These are phyloP conservation scores for Cytospora piceicola DNA, from an alignment of 2,329 filamentous ascomycete species.

Conservation along the genomic window DNA sequence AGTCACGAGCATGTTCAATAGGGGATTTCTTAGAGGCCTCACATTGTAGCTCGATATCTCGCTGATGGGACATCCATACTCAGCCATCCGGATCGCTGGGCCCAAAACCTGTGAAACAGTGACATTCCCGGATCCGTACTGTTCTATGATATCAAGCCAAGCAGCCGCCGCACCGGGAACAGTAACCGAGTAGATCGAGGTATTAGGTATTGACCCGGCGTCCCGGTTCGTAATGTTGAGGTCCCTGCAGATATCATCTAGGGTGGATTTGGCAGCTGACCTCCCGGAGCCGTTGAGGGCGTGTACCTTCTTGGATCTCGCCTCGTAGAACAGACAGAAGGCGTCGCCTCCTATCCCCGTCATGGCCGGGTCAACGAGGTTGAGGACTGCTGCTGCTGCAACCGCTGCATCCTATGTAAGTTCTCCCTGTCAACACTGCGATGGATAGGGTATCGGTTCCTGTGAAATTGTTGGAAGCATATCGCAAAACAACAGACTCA, in stretches of 20 bases:
- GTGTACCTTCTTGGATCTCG: constrained; percentile 75
- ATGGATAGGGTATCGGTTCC: no score
- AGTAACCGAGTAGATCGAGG: constrained; percentile 77
- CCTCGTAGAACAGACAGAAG: constrained; percentile 90
- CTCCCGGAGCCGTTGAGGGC: constrained; percentile 92
- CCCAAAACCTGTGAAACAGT: constrained; percentile 4
- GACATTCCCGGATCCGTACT: constrained; percentile 18
- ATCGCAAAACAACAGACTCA: constrained; percentile 50
- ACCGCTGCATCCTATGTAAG: constrained; percentile 79
- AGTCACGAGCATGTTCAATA: background rate
- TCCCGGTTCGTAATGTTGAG: constrained; percentile 65
- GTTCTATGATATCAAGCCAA: constrained; percentile 26
- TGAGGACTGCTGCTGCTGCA: constrained; percentile 83
- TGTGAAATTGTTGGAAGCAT: no score
- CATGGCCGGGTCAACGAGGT: constrained; percentile 85
- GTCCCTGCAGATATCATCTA: constrained; percentile 70
- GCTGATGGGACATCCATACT: constrained; percentile 53
- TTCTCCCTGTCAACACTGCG: constrained; percentile 19
- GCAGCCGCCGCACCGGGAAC: constrained; percentile 58
- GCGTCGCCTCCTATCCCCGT: constrained; percentile 95
- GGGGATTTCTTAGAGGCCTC: constrained; percentile 63
- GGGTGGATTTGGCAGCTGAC: constrained; percentile 68
- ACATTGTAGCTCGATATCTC: constrained; percentile 73
- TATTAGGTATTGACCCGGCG: constrained; percentile 66
- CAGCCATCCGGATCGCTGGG: constrained; percentile 24